Conservation (phyloP, 2,329 filamentous ascomycete species). For the Ascocoryne sarcoides region DNA sequence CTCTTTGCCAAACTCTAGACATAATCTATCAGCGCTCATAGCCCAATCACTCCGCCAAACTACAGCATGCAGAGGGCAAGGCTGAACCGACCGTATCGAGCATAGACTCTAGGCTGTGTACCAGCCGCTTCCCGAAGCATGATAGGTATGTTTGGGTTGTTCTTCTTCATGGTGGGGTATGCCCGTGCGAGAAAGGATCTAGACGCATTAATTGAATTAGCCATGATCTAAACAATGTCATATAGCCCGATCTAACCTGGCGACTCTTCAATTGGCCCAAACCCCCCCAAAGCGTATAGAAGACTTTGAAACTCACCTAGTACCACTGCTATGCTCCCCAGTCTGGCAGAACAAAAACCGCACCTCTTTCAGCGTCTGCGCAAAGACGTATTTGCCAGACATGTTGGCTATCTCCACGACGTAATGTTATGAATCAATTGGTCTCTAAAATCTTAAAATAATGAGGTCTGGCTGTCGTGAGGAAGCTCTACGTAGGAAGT, state of each 20-base stretch:
- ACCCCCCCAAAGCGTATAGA: neutral
- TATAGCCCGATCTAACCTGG: neutral
- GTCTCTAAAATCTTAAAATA: too few relatives aligned
- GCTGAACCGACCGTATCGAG: slow-evolving; percentile 72
- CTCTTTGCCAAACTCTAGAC: slow-evolving; percentile 57
- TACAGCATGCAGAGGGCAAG: neutral
- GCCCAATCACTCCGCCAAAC: slow-evolving; percentile 3
- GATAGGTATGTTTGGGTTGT: slow-evolving; percentile 91
- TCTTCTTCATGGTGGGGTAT: slow-evolving; percentile 99
- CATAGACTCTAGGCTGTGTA: slow-evolving; percentile 78
- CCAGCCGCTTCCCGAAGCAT: slow-evolving; percentile 86
- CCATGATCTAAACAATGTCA: neutral
- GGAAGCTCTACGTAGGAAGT: too few relatives aligned
- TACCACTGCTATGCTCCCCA: slow-evolving; percentile 78
- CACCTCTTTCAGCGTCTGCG: slow-evolving; percentile 82
- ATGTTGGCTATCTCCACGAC: slow-evolving; percentile 49
- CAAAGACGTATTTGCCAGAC: slow-evolving; percentile 90
- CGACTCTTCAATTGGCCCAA: neutral
- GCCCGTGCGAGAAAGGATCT: slow-evolving; percentile 85
- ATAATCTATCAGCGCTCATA: neutral
- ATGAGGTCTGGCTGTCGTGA: too few relatives aligned
- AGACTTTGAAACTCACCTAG: slow-evolving; percentile 51
- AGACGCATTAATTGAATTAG: slow-evolving; percentile 6
- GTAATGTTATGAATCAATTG: slow-evolving; percentile 11
- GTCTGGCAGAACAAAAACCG: slow-evolving; percentile 97